Conservation (phyloP, 129 eudicot species). For the Heracleum sosnowskyi region DNA sequence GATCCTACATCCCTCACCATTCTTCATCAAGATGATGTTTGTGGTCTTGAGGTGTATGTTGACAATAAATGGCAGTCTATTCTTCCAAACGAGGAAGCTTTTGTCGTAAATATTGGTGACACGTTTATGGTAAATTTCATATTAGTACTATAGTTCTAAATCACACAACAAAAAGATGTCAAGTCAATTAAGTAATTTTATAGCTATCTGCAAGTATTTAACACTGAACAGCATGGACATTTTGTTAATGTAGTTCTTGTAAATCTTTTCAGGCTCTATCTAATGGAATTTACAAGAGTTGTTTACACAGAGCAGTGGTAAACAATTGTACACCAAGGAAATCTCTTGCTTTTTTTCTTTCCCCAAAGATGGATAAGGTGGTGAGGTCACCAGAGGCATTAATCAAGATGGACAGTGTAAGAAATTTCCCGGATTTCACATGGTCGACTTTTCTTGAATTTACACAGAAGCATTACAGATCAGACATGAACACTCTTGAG, state of each 20-base stretch:
- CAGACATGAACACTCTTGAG: conserved; percentile 77
- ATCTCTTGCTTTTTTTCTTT: conserved; percentile 78
- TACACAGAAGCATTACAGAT: conserved; percentile 79
- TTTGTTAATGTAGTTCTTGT: conserved; percentile 7
- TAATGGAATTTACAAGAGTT: conserved; percentile 87
- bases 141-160: neutral
- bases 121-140: conserved; percentile 65
- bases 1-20: conserved; percentile 87
- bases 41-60: conserved; percentile 79
- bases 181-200: neutral
- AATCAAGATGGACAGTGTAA: conserved; percentile 21
- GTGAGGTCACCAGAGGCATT: conserved; percentile 58
- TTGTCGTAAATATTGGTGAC: conserved; percentile 89
- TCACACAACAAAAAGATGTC: neutral
- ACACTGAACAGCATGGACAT: neutral
- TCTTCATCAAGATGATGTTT: conserved; percentile 87
- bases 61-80: conserved; percentile 75
- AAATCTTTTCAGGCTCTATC: conserved; percentile 62
- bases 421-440: conserved; percentile 75
- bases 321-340: conserved; percentile 53
- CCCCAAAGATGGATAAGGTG: conserved; percentile 58
- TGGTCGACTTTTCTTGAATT: conserved; percentile 75
- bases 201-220: neutral
- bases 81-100: conserved; percentile 58
- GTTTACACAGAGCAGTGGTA: conserved; percentile 90